Percentiles rank a stretch among this genome's conserved stretches.
These are phyloP conservation scores for Penicillium ochrochloron DNA, from an alignment of 495 filamentous ascomycete species.

Conservation along the genomic window DNA sequence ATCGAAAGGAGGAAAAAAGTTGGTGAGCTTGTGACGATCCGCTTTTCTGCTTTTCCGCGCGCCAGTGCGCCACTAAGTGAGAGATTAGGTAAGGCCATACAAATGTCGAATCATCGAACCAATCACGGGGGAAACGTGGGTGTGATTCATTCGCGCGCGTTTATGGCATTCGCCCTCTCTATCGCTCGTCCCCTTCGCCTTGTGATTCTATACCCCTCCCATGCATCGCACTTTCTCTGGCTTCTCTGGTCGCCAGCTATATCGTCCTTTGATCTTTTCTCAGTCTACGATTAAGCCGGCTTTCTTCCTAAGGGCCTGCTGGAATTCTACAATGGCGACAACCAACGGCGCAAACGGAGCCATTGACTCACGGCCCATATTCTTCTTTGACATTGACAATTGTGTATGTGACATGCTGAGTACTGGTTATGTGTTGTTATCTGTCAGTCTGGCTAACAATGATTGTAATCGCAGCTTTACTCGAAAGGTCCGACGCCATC, in stretches of 20 bases:
- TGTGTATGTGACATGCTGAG: constrained; percentile 60
- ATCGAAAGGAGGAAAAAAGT: constrained; percentile 21
- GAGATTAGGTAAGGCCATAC: constrained; percentile 25
- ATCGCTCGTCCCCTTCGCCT: neutral
- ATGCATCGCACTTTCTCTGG: constrained; percentile 26
- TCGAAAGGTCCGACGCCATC: constrained; percentile 47
- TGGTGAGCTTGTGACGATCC: constrained; percentile 7
- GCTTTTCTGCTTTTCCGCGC: constrained; percentile 15
- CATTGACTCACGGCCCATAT: constrained; percentile 59
- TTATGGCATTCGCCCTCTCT: neutral
- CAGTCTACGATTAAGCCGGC: constrained; percentile 4
- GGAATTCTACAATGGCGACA: constrained; percentile 30
- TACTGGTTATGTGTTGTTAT: neutral
- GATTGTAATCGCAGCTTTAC: constrained; percentile 49
- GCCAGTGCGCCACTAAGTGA: constrained; percentile 23
- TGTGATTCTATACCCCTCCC: constrained; percentile 2
- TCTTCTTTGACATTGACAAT: constrained; percentile 98
- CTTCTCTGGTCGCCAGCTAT: constrained; percentile 11
- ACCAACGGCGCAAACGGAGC: constrained; percentile 26
- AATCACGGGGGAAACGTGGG: constrained; percentile 21
- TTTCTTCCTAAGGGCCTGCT: constrained; percentile 1
- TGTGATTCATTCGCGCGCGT: constrained; percentile 9
- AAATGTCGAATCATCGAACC: neutral
- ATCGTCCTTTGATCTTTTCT: constrained; percentile 16
- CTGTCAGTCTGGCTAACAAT: constrained; percentile 22